Percentiles rank a stretch among this genome's conserved stretches.
phyloP scores from a whole-genome alignment of 371 early-diverging fungal species.

The Apophysomyces trapeziformis region DNA sequence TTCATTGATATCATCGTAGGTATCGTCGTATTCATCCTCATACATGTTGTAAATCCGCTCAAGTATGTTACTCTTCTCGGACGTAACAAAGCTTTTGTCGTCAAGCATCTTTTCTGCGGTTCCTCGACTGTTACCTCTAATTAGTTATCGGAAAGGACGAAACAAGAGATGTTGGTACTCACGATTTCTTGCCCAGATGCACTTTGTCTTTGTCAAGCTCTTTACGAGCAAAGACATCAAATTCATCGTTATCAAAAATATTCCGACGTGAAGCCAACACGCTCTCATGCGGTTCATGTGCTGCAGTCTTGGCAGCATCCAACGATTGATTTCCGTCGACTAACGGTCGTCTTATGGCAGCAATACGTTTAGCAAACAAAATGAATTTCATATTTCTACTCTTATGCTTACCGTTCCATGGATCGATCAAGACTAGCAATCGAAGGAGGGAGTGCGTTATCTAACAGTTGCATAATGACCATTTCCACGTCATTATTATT shows the following conservation, averaged over 20 bases:
- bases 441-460: conserved; percentile 68
- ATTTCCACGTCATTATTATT: conserved; percentile 68
- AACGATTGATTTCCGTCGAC: background rate
- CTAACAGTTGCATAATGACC: conserved; percentile 79
- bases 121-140: conserved; percentile 33
- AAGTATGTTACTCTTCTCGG: conserved; percentile 64
- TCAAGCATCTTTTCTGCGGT: conserved; percentile 51
- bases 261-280: conserved; percentile 72
- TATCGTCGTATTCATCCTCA: conserved; percentile 92
- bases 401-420: conserved; percentile 38
- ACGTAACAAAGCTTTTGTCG: conserved; percentile 62
- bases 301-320: background rate
- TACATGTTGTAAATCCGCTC: conserved; percentile 67
- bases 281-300: conserved; percentile 13
- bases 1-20: conserved; percentile 81
- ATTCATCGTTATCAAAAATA: conserved; percentile 91
- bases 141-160: background rate
- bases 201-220: conserved; percentile 68
- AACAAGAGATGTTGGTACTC: conserved; percentile 16
- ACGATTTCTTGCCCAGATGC: conserved; percentile 75
- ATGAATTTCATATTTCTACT: too few species aligned
- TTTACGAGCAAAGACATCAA: conserved; percentile 76
- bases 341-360: background rate
- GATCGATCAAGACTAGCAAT: conserved; percentile 71
- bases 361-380: too few species aligned